Conservation (phyloP, 768 basidiomycete genomes). For the Baorangia bicolor region DNA sequence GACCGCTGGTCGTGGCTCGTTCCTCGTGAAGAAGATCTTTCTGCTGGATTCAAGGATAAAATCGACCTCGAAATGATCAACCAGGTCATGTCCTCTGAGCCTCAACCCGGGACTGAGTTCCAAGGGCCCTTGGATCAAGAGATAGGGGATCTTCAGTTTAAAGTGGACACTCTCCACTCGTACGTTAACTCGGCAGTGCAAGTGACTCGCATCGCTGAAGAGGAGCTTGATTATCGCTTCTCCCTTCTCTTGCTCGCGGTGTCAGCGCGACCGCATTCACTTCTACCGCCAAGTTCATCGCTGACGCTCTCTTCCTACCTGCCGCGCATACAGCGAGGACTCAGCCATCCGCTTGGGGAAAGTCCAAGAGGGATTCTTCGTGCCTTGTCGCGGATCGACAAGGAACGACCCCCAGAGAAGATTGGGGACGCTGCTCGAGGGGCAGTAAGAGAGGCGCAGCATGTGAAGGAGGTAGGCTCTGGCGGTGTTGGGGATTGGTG, state of each 20-base stretch:
- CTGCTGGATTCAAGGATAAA: slow-evolving; percentile 34
- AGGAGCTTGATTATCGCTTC: slow-evolving; percentile 63
- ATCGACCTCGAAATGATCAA: slow-evolving; percentile 39
- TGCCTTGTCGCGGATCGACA: slow-evolving; percentile 67
- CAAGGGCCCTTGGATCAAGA: slow-evolving; percentile 39
- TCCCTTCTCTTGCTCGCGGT: slow-evolving; percentile 51
- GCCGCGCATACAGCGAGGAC: slow-evolving; percentile 26
- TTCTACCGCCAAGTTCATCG: slow-evolving; percentile 24
- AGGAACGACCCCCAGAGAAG: slow-evolving; percentile 57
- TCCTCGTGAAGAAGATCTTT: slow-evolving; percentile 42
- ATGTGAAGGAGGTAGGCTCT: slow-evolving; percentile 55
- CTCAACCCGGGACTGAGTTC: slow-evolving; percentile 12
- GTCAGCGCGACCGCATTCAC: slow-evolving; percentile 43
- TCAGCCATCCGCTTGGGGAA: slow-evolving; percentile 33
- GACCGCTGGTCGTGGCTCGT: slow-evolving; percentile 38
- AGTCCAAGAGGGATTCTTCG: slow-evolving; percentile 61
- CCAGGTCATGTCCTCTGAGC: slow-evolving; percentile 31
- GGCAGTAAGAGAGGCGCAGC: slow-evolving; percentile 69
- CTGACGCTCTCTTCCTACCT: slow-evolving; percentile 38
- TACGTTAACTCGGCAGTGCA: slow-evolving; percentile 53
- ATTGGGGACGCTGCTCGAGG: slow-evolving; percentile 72
- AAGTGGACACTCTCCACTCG: slow-evolving; percentile 57
- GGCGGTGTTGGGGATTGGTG: slow-evolving; percentile 52
- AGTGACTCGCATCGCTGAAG: slow-evolving; percentile 51
- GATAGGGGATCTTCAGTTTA: slow-evolving; percentile 50